Conservation (phyloP, 225 moss, liverwort and hornwort species). For the Lunularia cruciata region DNA sequence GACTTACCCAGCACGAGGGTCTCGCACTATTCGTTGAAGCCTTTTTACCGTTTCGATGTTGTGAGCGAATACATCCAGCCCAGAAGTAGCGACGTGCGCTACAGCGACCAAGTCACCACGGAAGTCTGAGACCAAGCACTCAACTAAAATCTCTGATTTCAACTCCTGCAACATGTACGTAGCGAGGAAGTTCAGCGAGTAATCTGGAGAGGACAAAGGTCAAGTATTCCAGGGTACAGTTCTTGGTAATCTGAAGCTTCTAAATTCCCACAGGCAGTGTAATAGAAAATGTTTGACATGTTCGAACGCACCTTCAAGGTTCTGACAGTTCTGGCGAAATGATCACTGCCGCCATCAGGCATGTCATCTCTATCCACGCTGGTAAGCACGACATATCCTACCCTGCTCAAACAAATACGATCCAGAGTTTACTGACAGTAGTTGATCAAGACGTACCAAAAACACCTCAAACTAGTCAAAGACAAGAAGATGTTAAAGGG, state of each 20-base stretch:
- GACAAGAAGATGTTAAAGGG: no score
- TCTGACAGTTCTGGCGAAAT: conserved; percentile 87
- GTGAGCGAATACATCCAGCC: conserved; percentile 65
- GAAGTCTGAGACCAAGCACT: conserved; percentile 95
- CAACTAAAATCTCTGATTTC: conserved; percentile 81
- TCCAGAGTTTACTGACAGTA: no score
- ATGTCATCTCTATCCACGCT: conserved; percentile 98
- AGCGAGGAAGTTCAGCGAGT: not conserved
- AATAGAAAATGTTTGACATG: no score
- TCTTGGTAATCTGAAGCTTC: not conserved
- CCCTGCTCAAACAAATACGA: conserved; percentile 45
- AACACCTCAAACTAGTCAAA: no score
- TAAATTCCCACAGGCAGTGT: no score
- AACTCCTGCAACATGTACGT: conserved; percentile 51
- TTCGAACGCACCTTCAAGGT: conserved; percentile 61
- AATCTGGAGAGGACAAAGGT: not conserved
- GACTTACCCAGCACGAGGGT: conserved; percentile 87
- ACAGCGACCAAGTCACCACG: conserved; percentile 82
- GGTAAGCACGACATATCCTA: conserved; percentile 93
- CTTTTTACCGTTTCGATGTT: conserved; percentile 88
- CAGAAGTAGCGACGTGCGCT: conserved; percentile 69
- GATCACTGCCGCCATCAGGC: conserved; percentile 94
- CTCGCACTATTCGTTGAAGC: conserved; percentile 81
- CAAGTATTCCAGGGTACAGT: no score
- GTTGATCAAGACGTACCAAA: no score